Evolutionary conservation across 306 rosid genomes (phyloP).

Genomic region (Medicago ruthenica): DNA sequence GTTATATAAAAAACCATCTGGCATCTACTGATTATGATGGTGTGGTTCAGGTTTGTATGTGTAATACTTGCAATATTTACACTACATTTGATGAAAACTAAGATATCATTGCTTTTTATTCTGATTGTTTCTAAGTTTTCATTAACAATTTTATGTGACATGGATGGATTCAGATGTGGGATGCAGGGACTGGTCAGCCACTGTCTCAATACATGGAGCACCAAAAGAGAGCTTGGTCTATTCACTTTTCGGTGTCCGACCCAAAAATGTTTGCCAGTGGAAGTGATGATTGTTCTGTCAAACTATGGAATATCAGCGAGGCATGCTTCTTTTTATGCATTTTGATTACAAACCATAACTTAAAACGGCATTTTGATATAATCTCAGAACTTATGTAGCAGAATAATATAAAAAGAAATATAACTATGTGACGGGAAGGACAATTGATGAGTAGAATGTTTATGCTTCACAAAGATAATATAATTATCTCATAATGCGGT

Average conservation of each 20-base stretch:
- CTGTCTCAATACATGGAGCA: constrained; percentile 81
- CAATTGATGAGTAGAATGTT: neutral
- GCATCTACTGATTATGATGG: constrained; percentile 97
- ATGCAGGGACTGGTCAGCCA: constrained; percentile 83
- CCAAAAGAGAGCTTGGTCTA: constrained; percentile 90
- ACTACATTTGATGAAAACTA: constrained; percentile 3
- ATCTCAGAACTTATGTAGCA: neutral
- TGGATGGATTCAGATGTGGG: constrained; percentile 82
- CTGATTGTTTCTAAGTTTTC: constrained; percentile 20
- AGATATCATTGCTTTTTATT: constrained; percentile 21
- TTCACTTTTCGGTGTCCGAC: constrained; percentile 78
- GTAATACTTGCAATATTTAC: constrained; percentile 29
- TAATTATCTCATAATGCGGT: constrained; percentile 30
- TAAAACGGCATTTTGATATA: too few relatives aligned
- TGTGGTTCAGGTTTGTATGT: constrained; percentile 76
- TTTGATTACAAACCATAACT: neutral
- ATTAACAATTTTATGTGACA: constrained; percentile 31
- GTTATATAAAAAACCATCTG: constrained; percentile 80
- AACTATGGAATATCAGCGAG: constrained; percentile 92
- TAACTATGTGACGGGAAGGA: constrained; percentile 4
- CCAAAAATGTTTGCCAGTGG: constrained; percentile 96
- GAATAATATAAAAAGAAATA: constrained; percentile 22
- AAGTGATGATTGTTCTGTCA: constrained; percentile 88
- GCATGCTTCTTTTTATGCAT: constrained; percentile 55
- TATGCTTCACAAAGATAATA: constrained; percentile 7